These are phyloP conservation scores for Boletus sp. DNA, from an alignment of 768 basidiomycete genomes.

Conservation along the genomic window DNA sequence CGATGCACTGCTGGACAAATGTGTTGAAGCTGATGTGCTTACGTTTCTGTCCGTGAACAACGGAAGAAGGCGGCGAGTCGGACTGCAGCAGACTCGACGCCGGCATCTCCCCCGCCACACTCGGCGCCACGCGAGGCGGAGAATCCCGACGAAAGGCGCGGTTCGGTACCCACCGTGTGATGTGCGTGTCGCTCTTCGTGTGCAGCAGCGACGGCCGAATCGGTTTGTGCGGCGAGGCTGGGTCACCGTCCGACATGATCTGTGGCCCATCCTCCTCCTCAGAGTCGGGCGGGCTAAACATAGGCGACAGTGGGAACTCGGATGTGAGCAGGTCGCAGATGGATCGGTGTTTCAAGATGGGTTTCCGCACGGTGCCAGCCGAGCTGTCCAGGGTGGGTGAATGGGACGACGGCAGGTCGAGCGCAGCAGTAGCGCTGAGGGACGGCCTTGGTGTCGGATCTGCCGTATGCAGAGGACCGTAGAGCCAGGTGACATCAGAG, in stretches of 20 bases:
- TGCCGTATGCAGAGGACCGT: conserved; percentile 95
- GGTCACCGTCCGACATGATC: conserved; percentile 23
- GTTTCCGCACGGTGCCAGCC: conserved; percentile 51
- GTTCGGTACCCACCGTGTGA: conserved; percentile 52
- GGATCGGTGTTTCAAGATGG: conserved; percentile 94
- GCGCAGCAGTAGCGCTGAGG: conserved; percentile 34
- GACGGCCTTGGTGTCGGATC: conserved; percentile 56
- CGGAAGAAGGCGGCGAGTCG: conserved; percentile 18
- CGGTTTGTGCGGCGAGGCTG: neutral
- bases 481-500: conserved; percentile 98
- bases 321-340: conserved; percentile 85
- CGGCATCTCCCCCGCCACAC: conserved; percentile 4
- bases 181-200: conserved; percentile 87
- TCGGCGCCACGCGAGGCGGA: conserved; percentile 55
- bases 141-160: conserved; percentile 57
- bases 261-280: conserved; percentile 39
- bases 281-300: conserved; percentile 58
- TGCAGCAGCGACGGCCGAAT: conserved; percentile 62
- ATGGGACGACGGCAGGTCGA: conserved; percentile 35
- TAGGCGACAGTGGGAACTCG: conserved; percentile 59
- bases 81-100: conserved; percentile 9
- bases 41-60: conserved; percentile 46
- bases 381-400: conserved; percentile 23
- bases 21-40: conserved; percentile 97
- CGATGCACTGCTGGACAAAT: conserved; percentile 94